Evolutionary conservation across 2,329 filamentous ascomycete genomes (phyloP), one percentile per base, ranked within the genome.

Genomic region (Hypocreales sp.): DNA sequence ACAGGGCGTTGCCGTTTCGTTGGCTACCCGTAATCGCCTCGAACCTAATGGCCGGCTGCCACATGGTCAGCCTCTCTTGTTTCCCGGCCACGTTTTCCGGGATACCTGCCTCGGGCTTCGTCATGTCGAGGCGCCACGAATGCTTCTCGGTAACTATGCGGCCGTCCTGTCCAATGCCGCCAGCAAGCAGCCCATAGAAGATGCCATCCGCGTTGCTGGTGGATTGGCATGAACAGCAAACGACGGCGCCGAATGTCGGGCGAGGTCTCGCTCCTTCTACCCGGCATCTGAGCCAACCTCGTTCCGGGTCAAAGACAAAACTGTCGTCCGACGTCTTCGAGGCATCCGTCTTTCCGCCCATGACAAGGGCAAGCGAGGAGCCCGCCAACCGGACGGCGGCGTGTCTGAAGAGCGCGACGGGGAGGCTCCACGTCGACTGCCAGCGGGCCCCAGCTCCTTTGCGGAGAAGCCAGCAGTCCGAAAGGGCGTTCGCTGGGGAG

Each of bases 381-480:
- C 41, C 33, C 1, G 54, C 56, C 2, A 76, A 40, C 16, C 52
- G 50, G 9, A 72, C 58, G 17, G 75, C 66, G 31, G 70, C 69
- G 44, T 94, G 87, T 27, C 87, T 65, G 50, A 79, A 93, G 15
- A 84, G 60, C 8, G 77, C 65, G n/a, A 58, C 41, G 1, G 77
- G 75, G n/a, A 93, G 58, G 39, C 70, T 64, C 32, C 75, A 60
- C 10, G 70, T 64, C 35, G 59, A 62, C 31, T 61, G 59, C 83
- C 83, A 93, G 10, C 42, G 47, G 23, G 48, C 49, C 3, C 41
- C 36, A 4, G 60, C 60, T 9, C 40, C 42, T 27, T 64, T 64
- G 28, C 66, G 60, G 35, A 76, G 70, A 2, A 84, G 39, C 82
- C 82, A 94, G 39, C 79, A 84, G 47, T 90, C 80, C 20, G 58